phyloP scores from a whole-genome alignment of 345 rosid species.

The Lenwebbia sp. region DNA sequence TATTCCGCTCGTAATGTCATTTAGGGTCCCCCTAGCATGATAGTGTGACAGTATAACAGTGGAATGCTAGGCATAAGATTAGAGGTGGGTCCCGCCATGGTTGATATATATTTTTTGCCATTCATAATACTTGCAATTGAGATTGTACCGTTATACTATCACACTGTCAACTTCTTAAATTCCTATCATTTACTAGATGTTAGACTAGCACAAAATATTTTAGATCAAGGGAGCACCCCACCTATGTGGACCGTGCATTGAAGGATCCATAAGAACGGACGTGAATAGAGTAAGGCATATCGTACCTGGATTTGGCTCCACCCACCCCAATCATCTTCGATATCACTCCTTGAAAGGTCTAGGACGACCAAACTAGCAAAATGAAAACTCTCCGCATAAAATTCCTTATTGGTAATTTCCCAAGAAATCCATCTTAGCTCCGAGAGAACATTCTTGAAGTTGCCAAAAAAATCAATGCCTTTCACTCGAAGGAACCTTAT shows the following conservation, averaged over 20 bases:
- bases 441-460: background rate
- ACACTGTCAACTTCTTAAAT: too few species aligned
- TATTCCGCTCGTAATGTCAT: too few species aligned
- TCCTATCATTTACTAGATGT: background rate
- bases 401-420: background rate
- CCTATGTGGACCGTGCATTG: background rate
- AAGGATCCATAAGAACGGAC: background rate
- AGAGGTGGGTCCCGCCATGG: too few species aligned
- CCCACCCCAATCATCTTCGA: background rate
- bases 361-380: background rate
- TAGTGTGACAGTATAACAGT: too few species aligned
- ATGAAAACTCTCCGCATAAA: background rate
- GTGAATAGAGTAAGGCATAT: background rate
- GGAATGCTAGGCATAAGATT: too few species aligned
- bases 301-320: background rate
- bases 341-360: background rate
- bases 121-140: too few species aligned
- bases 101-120: too few species aligned
- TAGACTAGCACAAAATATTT: background rate
- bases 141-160: too few species aligned
- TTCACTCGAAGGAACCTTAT: background rate
- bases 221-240: background rate
- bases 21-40: too few species aligned
- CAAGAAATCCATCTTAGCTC: background rate
- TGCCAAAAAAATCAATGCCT: background rate